Evolutionary conservation across 2,329 filamentous ascomycete genomes (phyloP), one percentile per base, ranked within the genome.

Genomic region (Ascochyta viciae-villosae): DNA sequence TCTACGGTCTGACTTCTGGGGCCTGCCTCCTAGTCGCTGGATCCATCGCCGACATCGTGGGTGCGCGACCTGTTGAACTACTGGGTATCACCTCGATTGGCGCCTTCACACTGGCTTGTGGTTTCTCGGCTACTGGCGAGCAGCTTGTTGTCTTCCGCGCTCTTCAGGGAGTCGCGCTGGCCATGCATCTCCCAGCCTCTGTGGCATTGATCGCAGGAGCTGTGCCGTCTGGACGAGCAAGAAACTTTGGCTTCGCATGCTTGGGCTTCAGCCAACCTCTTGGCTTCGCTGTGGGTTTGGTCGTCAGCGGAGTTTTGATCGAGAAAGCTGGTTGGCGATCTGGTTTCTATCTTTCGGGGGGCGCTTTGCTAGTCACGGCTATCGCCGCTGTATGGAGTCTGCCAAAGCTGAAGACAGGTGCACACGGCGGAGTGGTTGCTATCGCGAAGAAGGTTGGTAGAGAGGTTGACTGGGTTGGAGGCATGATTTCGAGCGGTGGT

Each of bases 251-350:
- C 0, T 72, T 75, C 58, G 63, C 61, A 29, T 80, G 76, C 50
- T 54, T 82, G 6, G 81, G 82, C 0, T 64, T 82, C 22, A 78
- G 77, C 37, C 77, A 80, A 50, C 78, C 81, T 0, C 65, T 84
- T 0, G 83, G 82, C 0, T 85, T 83, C 60, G 81, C 80, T 0
- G 62, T 83, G 8, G 83, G 83, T 0, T 66, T 85, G 0, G 78
- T 85, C 1, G 58, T 83, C 0, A 81, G 78, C 9, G 83, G 83
- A 12, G 66, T 84, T 1, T 67, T 84, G 12, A 72, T 80, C 6
- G 78, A 82, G 39, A 76, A 74, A 0, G 63, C 78, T 4, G 81
- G 81, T 1, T 84, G 82, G 82, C 71, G 81, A 4, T 72, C 74
- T 1, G 79, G 77, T 3, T 84, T 79, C 62, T 83, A 81, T 50